A percentile compares a stretch with the other conserved stretches of the same genome.
phyloP scores from a whole-genome alignment of 148 eudicot genomes.

The Fallopia convolvulus region DNA sequence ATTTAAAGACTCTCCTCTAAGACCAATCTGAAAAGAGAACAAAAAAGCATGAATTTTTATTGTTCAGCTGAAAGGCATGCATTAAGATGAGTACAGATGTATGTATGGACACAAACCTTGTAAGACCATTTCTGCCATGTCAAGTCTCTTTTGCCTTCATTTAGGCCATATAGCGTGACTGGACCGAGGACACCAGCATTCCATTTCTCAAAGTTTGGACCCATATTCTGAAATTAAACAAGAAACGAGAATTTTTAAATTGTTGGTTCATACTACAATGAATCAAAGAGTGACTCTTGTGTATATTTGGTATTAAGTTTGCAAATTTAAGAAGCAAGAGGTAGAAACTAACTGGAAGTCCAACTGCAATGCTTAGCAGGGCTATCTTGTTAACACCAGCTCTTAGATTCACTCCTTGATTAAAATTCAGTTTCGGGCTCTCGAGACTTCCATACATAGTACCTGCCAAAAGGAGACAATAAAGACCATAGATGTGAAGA shows the following conservation, averaged over 20 bases:
- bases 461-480: slow-evolving; percentile 34
- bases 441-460: slow-evolving; percentile 79
- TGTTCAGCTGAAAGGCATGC: background rate
- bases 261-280: background rate
- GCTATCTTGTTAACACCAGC: slow-evolving; percentile 81
- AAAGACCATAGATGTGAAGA: background rate
- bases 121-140: slow-evolving; percentile 92
- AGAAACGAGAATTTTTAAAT: background rate
- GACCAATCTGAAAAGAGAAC: slow-evolving; percentile 54
- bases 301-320: background rate
- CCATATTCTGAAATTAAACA: slow-evolving; percentile 48
- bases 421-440: slow-evolving; percentile 62
- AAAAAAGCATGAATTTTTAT: background rate
- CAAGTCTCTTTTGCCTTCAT: slow-evolving; percentile 68
- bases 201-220: slow-evolving; percentile 68
- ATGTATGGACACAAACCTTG: slow-evolving; percentile 42
- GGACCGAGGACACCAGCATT: slow-evolving; percentile 88
- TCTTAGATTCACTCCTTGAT: slow-evolving; percentile 62
- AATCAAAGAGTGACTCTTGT: background rate
- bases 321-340: slow-evolving; percentile 6
- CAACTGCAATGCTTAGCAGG: slow-evolving; percentile 90
- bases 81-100: background rate
- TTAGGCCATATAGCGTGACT: slow-evolving; percentile 57
- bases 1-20: slow-evolving; percentile 73
- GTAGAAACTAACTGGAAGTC: slow-evolving; percentile 70